Percentiles rank a stretch among this genome's conserved stretches.
Evolutionary conservation across 139 green algal species (phyloP).

Genomic region (Marvania coccoides): DNA sequence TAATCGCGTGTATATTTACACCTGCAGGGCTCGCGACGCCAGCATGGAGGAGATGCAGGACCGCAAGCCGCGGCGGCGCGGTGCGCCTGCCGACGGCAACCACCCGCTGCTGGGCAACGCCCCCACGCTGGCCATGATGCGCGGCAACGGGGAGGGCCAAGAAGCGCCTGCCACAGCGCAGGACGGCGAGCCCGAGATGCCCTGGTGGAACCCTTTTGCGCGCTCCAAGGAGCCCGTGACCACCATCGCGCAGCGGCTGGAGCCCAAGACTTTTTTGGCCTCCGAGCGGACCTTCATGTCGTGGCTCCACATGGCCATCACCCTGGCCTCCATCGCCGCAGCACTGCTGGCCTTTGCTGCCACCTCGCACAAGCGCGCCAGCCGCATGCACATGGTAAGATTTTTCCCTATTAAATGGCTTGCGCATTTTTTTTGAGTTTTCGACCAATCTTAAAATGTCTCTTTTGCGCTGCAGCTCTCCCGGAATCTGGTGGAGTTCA

Average conservation of each 20-base stretch:
- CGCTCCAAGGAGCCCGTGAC: not conserved
- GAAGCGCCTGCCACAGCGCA: no score
- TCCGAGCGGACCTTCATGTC: slow-evolving; percentile 94
- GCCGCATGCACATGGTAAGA: slow-evolving; percentile 18
- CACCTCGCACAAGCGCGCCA: slow-evolving; percentile 4
- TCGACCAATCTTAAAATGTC: not conserved
- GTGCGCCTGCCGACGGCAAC: slow-evolving; percentile 30
- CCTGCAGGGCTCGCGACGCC: slow-evolving; percentile 13
- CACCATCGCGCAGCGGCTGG: slow-evolving; percentile 40
- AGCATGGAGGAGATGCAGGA: slow-evolving; percentile 6
- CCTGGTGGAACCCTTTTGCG: slow-evolving; percentile 4
- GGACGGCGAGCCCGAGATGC: not conserved
- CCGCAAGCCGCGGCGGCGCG: slow-evolving; percentile 24
- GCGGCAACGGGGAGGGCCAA: not conserved
- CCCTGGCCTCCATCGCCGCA: slow-evolving; percentile 66
- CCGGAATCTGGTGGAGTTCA: slow-evolving; percentile 60
- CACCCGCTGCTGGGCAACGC: slow-evolving; percentile 77
- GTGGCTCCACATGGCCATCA: slow-evolving; percentile 94
- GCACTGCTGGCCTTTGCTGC: slow-evolving; percentile 70
- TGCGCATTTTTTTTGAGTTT: not conserved
- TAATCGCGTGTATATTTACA: not conserved
- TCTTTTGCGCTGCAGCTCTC: not conserved
- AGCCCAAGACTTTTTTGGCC: slow-evolving; percentile 95
- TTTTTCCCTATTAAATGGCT: not conserved
- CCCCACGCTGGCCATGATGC: slow-evolving; percentile 75